phyloP scores from a whole-genome alignment of 2,329 filamentous ascomycete species.

The Pseudogymnoascus sp. region DNA sequence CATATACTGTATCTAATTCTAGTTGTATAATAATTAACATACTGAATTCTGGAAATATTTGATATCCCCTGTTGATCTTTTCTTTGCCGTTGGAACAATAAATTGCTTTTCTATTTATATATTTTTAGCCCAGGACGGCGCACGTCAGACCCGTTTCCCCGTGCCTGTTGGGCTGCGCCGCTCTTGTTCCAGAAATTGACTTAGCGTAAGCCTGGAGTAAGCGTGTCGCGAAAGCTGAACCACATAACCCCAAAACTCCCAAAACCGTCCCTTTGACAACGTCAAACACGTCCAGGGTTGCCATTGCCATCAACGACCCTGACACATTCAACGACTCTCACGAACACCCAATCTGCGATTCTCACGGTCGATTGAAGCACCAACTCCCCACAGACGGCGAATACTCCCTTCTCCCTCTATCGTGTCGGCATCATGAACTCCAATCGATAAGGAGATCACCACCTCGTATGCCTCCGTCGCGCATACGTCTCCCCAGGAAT shows the following conservation, averaged over 20 bases:
- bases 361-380: neutral
- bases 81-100: neutral
- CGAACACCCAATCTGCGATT: neutral
- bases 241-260: conserved; percentile 3
- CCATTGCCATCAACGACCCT: neutral
- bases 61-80: neutral
- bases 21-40: neutral
- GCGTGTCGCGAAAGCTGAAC: conserved; percentile 4
- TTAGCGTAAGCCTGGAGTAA: neutral
- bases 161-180: neutral
- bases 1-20: neutral
- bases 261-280: neutral
- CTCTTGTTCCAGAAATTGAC: conserved; percentile 6
- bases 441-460: conserved; percentile 3
- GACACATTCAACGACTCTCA: neutral
- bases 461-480: neutral
- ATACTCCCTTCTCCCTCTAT: neutral
- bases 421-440: conserved; percentile 1
- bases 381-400: neutral
- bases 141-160: conserved; percentile 1
- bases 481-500: neutral
- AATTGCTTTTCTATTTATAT: conserved; percentile 10
- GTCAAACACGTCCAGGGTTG: neutral
- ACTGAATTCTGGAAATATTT: neutral
- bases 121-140: conserved; percentile 7